Evolutionary conservation across 2,329 filamentous ascomycete species (phyloP), one percentile per base, ranked within the genome.

Genomic region (Pseudocercospora crystallina): DNA sequence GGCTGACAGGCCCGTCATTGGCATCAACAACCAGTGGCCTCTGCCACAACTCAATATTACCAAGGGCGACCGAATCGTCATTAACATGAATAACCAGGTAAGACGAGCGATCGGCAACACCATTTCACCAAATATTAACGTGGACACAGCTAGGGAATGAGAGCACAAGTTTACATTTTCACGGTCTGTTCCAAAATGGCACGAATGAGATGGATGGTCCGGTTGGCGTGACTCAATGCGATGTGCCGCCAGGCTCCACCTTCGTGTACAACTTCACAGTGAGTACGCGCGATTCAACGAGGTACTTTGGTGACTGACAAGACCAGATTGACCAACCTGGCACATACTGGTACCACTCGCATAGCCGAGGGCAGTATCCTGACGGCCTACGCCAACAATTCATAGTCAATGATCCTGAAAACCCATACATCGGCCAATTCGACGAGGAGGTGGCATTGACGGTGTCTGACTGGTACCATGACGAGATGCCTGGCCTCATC

Each of bases 111-210:
- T 17, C 26, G n/a, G 5, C 13, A 1, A 20, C n/a, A 29, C 7
- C 3, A 37, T n/a, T 5, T 30, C 10, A 9, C 4, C n/a, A 17
- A 17, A 15, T 9, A 17, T 36, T 41, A 17, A 32, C 20, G 26
- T 33, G n/a, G 29, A 13, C 1, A n/a, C 9, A 67, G 64, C 80
- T 86, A 0, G 73, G 75, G 10, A 87, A 90, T 58, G 68, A 80
- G 58, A 80, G 78, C 10, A 86, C 85, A 8, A 80, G 78, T 33
- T 75, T 91, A 5, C 88, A 92, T 65, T 91, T 87, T 67, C 88
- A 92, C 59, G 88, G 88, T 12, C 77, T 92, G 56, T 89, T 83
- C 63, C 86, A 90, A 64, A 88, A 88, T 58, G 86, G 85, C 9
- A 87, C 86, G 0, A 88, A 83, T 51, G 77, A 78, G 49, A 88